Evolutionary conservation across 208 protist species (phyloP), one percentile per base, ranked within the genome.

Genomic region (Acanthamoeba divionensis): DNA sequence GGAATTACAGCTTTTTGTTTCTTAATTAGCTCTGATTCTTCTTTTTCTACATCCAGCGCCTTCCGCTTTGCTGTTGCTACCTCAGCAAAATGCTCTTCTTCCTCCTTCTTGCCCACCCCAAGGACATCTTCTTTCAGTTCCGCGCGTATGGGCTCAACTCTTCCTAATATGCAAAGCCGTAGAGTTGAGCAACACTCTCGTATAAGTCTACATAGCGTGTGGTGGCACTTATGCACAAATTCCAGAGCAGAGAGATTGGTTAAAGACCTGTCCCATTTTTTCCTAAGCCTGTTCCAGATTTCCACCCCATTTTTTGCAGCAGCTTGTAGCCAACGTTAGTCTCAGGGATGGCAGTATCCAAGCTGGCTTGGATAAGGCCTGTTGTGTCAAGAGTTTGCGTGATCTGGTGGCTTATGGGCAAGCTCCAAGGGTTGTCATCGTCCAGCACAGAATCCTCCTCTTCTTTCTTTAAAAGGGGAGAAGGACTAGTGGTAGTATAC

Each of bases 261-360:
- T 31, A 66, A 31, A 24, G 1, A 86, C 77, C 77, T 57, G 77
- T 54, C 18, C 57, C 77, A 26, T 86, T 54, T 13, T 33, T 21
- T 15, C 77, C 77, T 54, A 86, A 69, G n/a, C 77, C 77, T 41
- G 38, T n/a, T 21, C 83, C 83, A 5, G 15, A 21, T 24, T 44
- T 90, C 83, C 83, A 90, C 10, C 83, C 83, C 83, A 90, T 90
- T 44, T 85, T 90, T 69, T 90, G 83, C 69, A 90, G n/a, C 6
- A 90, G 9, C 60, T 87, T 83, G 38, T 88, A 90, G 38, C 83
- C 83, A 21, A 90, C 36, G 73, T 90, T 90, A 26, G 18, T 57
- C 21, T 21, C n/a, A 13, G 60, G 15, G 12, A 90, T 83, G 31
- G 38, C n/a, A 29, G 31, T 38, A 0, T 87, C 77, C 77, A 79